Evolutionary conservation across 805 yeast genomes (phyloP), one percentile per base, ranked within the genome.

Genomic region (Spathaspora passalidarum): DNA sequence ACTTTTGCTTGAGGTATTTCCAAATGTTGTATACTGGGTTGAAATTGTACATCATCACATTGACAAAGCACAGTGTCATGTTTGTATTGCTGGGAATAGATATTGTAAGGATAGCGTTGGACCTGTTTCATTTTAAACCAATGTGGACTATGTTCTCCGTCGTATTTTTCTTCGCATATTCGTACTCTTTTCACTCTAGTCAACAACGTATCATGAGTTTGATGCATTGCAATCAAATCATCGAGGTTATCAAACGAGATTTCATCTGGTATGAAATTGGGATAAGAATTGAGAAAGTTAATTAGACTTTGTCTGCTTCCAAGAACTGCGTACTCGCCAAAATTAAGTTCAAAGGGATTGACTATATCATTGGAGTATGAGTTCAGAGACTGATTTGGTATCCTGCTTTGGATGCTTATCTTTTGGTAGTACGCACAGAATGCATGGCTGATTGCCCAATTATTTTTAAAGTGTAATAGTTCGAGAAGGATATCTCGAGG

Each of bases 31-130:
- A 19, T 25, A 5, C n/a, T 13, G 5, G 23, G 17, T 19, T 39
- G 42, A 20, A 39, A 29, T 16, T 23, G 7, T 14, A 39, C 10
- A 16, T 39, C 42, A 25, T 39, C 42, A 39, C 42, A 39, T 17
- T 22, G 34, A 29, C 19, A 39, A n/a, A 22, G 35, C 7, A n/a
- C 21, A 10, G 42, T 16, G 18, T 39, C 42, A 29, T 39, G 17
- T 23, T 13, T 25, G 16, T 39, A 39, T 19, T 23, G 42, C 18
- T 39, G 42, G 4, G 42, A 22, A 13, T 6, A 25, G 10, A 39
- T 25, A 14, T 39, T 25, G 13, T 25, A 25, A 17, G 14, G 22
- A 23, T 23, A 39, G 14, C 20, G 10, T 25, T 39, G 42, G 11
- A 39, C 20, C 16, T 39, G 34, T 17, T 29, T 29, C 34, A 29